Conservation (phyloP, 2,329 filamentous ascomycete species). For the Neonectria punicea region DNA sequence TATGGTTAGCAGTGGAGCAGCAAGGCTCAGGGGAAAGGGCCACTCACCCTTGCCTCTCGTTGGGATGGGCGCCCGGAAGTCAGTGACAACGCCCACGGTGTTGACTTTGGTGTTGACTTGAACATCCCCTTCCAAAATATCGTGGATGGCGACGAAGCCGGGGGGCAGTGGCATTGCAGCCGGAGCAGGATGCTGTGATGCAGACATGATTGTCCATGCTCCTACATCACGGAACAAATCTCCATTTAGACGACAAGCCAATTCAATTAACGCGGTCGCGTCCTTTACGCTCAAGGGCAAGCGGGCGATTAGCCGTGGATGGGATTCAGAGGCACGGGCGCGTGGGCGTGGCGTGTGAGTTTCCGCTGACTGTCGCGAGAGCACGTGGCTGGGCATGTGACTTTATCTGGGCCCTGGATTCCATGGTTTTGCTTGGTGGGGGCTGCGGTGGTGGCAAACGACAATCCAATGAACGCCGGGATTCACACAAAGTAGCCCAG, state of each 20-base stretch:
- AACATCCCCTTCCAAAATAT: conserved; percentile 55
- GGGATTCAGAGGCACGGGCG: conserved; percentile 25
- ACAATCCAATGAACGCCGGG: background rate
- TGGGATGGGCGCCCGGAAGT: conserved; percentile 64
- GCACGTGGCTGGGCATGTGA: conserved; percentile 37
- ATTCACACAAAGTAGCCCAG: background rate
- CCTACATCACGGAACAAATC: conserved; percentile 6
- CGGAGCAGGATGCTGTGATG: conserved; percentile 12
- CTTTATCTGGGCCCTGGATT: background rate
- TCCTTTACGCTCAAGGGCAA: conserved; percentile 1
- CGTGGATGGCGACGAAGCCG: conserved; percentile 47
- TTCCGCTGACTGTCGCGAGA: conserved; percentile 32
- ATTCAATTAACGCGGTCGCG: conserved; percentile 20
- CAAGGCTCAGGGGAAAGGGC: background rate
- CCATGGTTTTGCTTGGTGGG: background rate
- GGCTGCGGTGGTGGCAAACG: background rate
- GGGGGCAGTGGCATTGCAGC: conserved; percentile 29
- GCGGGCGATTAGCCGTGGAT: conserved; percentile 15
- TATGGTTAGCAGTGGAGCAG: conserved; percentile 10
- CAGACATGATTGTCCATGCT: conserved; percentile 16
- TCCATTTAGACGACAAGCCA: background rate
- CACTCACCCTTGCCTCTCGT: conserved; percentile 63
- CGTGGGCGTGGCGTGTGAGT: conserved; percentile 6
- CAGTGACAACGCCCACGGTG: conserved; percentile 77
- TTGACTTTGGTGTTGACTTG: conserved; percentile 54